These are phyloP conservation scores for Trametes polyzona DNA, from an alignment of 1,284 basidiomycete species.

Conservation along the genomic window DNA sequence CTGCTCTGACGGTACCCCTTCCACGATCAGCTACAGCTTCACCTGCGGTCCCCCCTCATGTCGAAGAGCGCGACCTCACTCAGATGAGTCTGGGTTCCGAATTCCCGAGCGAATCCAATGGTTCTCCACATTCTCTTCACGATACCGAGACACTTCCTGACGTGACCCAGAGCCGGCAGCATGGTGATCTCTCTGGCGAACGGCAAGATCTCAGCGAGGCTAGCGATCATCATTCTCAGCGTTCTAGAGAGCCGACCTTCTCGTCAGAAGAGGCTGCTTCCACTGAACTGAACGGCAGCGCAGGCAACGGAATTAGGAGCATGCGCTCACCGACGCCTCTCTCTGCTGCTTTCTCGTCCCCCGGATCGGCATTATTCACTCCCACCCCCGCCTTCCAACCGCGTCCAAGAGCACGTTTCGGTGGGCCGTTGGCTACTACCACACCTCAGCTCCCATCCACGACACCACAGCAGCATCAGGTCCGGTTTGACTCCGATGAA, in stretches of 20 bases:
- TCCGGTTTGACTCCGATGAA: conserved; percentile 22
- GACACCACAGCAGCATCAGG: conserved; percentile 30
- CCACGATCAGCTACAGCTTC: conserved; percentile 60
- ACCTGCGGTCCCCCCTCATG: conserved; percentile 38
- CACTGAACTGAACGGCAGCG: conserved; percentile 14
- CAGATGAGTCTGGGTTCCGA: conserved; percentile 20
- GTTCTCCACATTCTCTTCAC: conserved; percentile 1
- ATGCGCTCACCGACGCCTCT: conserved; percentile 36
- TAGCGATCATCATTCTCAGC: conserved; percentile 15
- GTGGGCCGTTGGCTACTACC: conserved; percentile 39
- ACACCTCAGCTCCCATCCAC: conserved; percentile 22
- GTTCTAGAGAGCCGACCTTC: conserved; percentile 60
- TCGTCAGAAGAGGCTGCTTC: conserved; percentile 52
- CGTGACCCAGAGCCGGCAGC: background rate
- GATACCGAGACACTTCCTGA: conserved; percentile 23
- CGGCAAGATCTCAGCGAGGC: background rate
- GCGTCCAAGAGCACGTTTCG: conserved; percentile 63
- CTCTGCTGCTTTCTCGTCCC: conserved; percentile 48
- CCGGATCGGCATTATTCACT: conserved; percentile 47
- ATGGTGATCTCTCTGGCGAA: background rate
- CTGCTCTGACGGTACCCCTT: conserved; percentile 53
- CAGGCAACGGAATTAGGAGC: conserved; percentile 14
- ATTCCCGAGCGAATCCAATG: conserved; percentile 12
- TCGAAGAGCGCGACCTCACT: conserved; percentile 22
- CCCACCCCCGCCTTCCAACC: conserved; percentile 65